Percentiles rank a stretch among this genome's conserved stretches.
Evolutionary conservation across 805 yeast genomes (phyloP).

Genomic region (Hanseniaspora nectarophila): DNA sequence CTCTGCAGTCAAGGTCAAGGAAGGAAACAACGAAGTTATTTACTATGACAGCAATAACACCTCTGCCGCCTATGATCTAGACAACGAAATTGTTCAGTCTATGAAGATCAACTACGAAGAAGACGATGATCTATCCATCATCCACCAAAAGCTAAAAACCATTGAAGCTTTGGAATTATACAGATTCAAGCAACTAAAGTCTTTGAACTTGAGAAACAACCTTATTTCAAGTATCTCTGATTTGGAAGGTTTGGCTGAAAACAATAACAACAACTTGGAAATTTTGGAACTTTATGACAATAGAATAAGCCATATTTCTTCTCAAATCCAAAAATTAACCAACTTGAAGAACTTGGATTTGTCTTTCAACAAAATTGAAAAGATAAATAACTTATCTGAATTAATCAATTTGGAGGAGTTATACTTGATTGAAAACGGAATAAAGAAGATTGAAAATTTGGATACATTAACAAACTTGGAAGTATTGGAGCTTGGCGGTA

Average conservation of each 20-base stretch:
- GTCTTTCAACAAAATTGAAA: constrained; percentile 79
- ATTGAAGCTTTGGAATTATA: constrained; percentile 48
- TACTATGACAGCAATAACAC: constrained; percentile 7
- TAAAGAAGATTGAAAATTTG: constrained; percentile 59
- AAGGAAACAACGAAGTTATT: constrained; percentile 4
- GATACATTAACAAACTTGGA: constrained; percentile 41
- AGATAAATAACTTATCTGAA: constrained; percentile 63
- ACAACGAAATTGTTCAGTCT: constrained; percentile 21
- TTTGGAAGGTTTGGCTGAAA: constrained; percentile 47
- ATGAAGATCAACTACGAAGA: constrained; percentile 21
- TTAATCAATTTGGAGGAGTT: constrained; percentile 52
- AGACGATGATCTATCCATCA: constrained; percentile 34
- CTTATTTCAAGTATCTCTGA: constrained; percentile 61
- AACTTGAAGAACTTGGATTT: constrained; percentile 58
- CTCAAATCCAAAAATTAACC: constrained; percentile 48
- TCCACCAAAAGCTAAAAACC: constrained; percentile 57
- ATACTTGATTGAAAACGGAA: constrained; percentile 81
- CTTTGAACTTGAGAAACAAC: constrained; percentile 72
- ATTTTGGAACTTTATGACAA: constrained; percentile 79
- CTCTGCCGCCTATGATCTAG: constrained; percentile 33
- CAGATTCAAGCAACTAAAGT: constrained; percentile 46
- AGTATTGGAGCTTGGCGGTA: constrained; percentile 85
- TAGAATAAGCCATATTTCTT: constrained; percentile 73
- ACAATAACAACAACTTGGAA: constrained; percentile 43
- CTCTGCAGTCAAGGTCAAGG: constrained; percentile 16